Evolutionary conservation across 148 eudicot genomes (phyloP).

Genomic region (Spergularia marina): DNA sequence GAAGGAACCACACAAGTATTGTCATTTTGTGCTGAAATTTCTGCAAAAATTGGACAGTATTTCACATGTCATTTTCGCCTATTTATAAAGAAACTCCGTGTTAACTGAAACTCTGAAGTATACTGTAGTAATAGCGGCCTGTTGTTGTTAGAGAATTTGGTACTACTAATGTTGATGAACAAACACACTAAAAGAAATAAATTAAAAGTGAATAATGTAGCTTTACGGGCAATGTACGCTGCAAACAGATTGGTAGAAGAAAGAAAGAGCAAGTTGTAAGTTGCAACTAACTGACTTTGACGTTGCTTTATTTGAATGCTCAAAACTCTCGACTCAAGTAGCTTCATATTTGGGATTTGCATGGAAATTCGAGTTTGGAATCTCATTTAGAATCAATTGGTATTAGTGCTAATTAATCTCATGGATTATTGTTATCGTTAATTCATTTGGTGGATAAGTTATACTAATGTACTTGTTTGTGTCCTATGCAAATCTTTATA

Average conservation of each 20-base stretch:
- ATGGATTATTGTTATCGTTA: no score
- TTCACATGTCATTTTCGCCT: conserved; percentile 13
- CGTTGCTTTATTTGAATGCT: background rate
- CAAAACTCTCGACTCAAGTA: background rate
- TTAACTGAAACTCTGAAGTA: no score
- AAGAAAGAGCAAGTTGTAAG: background rate
- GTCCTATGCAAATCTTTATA: background rate
- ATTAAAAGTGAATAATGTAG: background rate
- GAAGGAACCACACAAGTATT: background rate
- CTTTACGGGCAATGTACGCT: conserved; percentile 28
- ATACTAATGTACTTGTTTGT: background rate
- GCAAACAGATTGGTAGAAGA: conserved; percentile 1
- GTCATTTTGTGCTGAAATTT: background rate
- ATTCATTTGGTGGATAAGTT: background rate
- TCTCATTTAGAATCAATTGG: conserved; percentile 1
- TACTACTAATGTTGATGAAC: background rate
- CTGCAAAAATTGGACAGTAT: background rate
- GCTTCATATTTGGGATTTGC: conserved; percentile 3
- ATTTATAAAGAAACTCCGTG: no score
- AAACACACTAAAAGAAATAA: background rate
- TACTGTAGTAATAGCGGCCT: no score
- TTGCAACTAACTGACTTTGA: conserved; percentile 11
- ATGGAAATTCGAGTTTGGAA: background rate
- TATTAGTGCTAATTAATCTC: conserved; percentile 1
- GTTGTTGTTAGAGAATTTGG: no score